Percentiles rank a stretch among this genome's conserved stretches.
These are phyloP conservation scores for Truncatella angustata DNA, from an alignment of 2,329 filamentous ascomycete species.

Conservation along the genomic window DNA sequence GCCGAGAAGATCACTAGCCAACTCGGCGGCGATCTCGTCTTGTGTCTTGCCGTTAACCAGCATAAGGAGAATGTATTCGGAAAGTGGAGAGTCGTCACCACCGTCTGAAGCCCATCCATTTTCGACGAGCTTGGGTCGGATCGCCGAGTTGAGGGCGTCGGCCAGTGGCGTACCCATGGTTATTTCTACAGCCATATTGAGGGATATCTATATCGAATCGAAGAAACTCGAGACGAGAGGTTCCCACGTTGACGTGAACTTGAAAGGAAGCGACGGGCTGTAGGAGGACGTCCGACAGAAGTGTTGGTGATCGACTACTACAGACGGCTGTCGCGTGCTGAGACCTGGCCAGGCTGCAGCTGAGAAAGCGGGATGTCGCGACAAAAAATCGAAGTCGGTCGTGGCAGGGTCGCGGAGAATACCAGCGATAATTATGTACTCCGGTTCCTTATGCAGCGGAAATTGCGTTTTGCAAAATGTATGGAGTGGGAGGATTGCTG, in stretches of 20 bases:
- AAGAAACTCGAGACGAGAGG: background rate
- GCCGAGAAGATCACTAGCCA: conserved; percentile 82
- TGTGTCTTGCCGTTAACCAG: conserved; percentile 92
- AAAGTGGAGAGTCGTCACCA: conserved; percentile 74
- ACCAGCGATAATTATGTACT: background rate
- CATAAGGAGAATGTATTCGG: conserved; percentile 98
- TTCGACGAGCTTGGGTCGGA: conserved; percentile 89
- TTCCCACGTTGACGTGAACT: background rate
- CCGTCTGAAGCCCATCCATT: conserved; percentile 86
- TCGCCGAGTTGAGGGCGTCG: conserved; percentile 74
- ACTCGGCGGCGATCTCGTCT: conserved; percentile 82
- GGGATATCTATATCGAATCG: background rate
- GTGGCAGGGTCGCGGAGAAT: background rate
- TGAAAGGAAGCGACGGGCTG: background rate
- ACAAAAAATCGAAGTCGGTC: background rate
- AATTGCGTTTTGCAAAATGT: background rate
- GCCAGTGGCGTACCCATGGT: conserved; percentile 78
- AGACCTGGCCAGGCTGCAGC: background rate
- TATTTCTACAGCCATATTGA: conserved; percentile 73
- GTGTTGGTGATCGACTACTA: background rate
- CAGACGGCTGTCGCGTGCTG: background rate
- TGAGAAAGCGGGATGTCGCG: background rate
- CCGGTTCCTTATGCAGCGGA: background rate
- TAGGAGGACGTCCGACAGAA: background rate
- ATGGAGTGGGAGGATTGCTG: background rate